Percentiles rank a stretch among this genome's conserved stretches.
These are phyloP conservation scores for Andrographis paniculata DNA, from an alignment of 305 asterid genomes.

Conservation along the genomic window DNA sequence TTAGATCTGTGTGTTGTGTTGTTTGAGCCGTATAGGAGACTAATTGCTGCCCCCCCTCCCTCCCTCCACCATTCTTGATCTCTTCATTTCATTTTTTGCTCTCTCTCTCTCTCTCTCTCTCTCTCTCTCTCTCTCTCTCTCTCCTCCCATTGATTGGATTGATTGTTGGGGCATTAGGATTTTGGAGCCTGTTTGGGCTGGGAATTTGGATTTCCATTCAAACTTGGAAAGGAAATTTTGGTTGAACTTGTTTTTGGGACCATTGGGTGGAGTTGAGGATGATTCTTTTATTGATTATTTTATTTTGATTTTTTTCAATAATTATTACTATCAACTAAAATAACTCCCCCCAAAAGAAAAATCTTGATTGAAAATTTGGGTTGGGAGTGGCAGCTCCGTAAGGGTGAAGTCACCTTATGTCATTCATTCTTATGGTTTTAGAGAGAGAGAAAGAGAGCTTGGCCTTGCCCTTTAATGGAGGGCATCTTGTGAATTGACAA, in stretches of 20 bases:
- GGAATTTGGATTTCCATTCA: not conserved
- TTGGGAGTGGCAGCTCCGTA: not conserved
- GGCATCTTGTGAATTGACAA: not conserved
- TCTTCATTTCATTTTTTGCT: too few relatives aligned
- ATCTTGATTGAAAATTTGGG: too few relatives aligned
- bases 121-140: too few relatives aligned
- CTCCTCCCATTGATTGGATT: not conserved
- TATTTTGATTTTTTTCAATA: not conserved
- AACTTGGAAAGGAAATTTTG: not conserved
- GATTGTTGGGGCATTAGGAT: not conserved
- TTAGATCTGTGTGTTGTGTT: too few relatives aligned
- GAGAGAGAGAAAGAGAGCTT: not conserved
- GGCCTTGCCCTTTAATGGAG: not conserved
- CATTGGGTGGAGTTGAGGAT: not conserved
- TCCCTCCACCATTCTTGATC: too few relatives aligned
- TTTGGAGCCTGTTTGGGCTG: not conserved
- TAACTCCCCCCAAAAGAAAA: too few relatives aligned
- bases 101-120: too few relatives aligned
- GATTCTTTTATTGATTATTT: not conserved
- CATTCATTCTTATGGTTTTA: not conserved
- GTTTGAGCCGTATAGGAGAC: not conserved
- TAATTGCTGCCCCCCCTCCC: not conserved
- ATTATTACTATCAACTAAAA: too few relatives aligned
- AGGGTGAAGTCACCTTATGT: not conserved
- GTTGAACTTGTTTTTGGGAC: not conserved